Conservation (phyloP, 2,329 filamentous ascomycete genomes). For the Trichoderma aggressivum region DNA sequence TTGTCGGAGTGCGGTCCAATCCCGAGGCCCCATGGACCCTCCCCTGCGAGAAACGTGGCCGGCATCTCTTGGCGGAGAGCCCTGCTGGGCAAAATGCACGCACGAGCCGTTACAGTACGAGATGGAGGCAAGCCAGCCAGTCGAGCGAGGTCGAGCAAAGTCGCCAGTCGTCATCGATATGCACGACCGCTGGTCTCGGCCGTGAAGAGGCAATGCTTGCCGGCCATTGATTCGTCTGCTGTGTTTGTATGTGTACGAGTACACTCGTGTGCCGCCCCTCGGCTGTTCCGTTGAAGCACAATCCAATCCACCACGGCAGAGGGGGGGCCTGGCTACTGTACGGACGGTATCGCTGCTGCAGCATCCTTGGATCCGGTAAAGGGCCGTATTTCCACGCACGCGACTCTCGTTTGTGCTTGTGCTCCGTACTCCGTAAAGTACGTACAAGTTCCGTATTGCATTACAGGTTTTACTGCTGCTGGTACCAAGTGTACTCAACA, state of each 20-base stretch:
- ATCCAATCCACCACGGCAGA: neutral
- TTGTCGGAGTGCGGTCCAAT: slow-evolving; percentile 10
- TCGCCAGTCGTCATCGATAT: neutral
- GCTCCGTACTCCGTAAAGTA: slow-evolving; percentile 1
- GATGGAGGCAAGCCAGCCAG: neutral
- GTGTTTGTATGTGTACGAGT: neutral
- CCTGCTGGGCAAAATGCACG: slow-evolving; percentile 9
- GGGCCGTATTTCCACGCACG: slow-evolving; percentile 11
- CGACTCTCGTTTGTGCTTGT: slow-evolving; percentile 3
- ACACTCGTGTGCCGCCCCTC: neutral
- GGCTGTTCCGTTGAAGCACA: neutral
- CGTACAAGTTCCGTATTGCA: neutral
- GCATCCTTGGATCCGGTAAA: slow-evolving; percentile 5
- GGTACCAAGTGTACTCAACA: neutral
- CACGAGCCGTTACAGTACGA: neutral
- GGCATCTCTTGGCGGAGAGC: slow-evolving; percentile 16
- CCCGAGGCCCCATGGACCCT: slow-evolving; percentile 7
- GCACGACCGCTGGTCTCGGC: neutral
- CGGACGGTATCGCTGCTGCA: neutral
- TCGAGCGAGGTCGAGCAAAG: neutral
- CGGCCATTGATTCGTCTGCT: neutral
- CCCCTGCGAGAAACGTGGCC: slow-evolving; percentile 15
- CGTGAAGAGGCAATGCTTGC: neutral
- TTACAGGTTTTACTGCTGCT: neutral
- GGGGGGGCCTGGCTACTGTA: neutral